Conservation (phyloP, 805 yeast genomes). For the Candida sanyiensis region DNA sequence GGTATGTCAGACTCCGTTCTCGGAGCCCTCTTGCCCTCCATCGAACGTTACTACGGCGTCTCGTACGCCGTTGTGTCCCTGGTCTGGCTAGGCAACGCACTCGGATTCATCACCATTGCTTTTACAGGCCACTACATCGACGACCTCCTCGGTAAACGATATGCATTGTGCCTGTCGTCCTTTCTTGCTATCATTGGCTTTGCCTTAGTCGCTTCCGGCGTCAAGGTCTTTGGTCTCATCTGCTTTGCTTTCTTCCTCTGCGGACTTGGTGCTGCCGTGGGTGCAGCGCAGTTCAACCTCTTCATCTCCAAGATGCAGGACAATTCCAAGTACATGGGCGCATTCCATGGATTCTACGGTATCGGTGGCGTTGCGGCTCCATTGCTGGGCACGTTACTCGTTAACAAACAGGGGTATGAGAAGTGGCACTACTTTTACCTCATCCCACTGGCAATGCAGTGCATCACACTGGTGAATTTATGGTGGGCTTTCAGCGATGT, state of each 20-base stretch:
- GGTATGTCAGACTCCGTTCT: conserved; percentile 54
- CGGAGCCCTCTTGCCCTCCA: conserved; percentile 51
- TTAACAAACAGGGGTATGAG: conserved; percentile 37
- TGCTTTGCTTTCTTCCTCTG: conserved; percentile 49
- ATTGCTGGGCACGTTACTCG: conserved; percentile 48
- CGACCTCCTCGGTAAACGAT: conserved; percentile 33
- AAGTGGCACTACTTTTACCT: conserved; percentile 50
- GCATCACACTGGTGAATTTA: conserved; percentile 29
- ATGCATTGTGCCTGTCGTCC: conserved; percentile 36
- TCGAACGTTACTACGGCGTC: conserved; percentile 43
- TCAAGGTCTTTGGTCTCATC: conserved; percentile 40
- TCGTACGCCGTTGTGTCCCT: conserved; percentile 49
- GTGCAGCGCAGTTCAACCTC: conserved; percentile 45
- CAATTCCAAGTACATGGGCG: conserved; percentile 45
- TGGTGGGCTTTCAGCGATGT: conserved; percentile 41
- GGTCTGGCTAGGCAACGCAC: conserved; percentile 52
- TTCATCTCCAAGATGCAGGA: conserved; percentile 39
- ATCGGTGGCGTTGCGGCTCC: conserved; percentile 61
- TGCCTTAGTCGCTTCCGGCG: conserved; percentile 42
- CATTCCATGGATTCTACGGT: conserved; percentile 58
- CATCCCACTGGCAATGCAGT: conserved; percentile 40
- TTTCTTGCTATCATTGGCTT: conserved; percentile 35
- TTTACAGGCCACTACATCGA: conserved; percentile 40
- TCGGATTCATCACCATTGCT: conserved; percentile 48
- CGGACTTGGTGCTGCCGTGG: conserved; percentile 48